Evolutionary conservation across 208 protist genomes (phyloP).

Genomic region (Dictyostelium gargantuum): DNA sequence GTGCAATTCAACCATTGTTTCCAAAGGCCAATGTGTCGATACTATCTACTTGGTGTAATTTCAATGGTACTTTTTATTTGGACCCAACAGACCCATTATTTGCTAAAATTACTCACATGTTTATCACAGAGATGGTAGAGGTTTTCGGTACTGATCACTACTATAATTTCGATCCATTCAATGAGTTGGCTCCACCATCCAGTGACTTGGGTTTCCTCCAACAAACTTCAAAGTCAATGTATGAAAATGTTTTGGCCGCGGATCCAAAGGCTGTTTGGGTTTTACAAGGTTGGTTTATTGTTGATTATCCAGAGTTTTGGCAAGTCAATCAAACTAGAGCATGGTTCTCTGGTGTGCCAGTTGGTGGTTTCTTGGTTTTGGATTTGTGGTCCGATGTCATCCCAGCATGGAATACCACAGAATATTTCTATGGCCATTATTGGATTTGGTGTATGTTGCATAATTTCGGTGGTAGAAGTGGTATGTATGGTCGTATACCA

Average conservation of each 20-base stretch:
- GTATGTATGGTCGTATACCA: constrained; percentile 78
- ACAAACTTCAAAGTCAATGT: constrained; percentile 34
- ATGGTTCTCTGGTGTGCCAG: constrained; percentile 79
- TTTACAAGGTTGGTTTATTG: constrained; percentile 85
- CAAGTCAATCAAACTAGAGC: constrained; percentile 61
- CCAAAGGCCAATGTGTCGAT: not conserved
- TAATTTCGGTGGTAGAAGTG: constrained; percentile 81
- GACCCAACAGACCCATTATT: constrained; percentile 46
- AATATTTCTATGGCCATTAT: constrained; percentile 77
- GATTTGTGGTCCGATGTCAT: constrained; percentile 80
- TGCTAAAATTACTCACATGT: not conserved
- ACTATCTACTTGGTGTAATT: not conserved
- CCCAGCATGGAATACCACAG: constrained; percentile 68
- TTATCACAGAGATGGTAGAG: not conserved
- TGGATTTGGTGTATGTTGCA: constrained; percentile 87
- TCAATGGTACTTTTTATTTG: constrained; percentile 27
- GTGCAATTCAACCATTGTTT: not conserved
- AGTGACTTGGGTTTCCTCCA: constrained; percentile 20
- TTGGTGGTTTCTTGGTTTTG: constrained; percentile 78
- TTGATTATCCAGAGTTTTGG: constrained; percentile 72
- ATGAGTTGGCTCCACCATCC: constrained; percentile 74
- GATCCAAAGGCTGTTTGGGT: constrained; percentile 85
- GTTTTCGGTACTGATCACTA: constrained; percentile 61
- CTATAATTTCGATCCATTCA: constrained; percentile 77
- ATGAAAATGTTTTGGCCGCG: not conserved